Evolutionary conservation across 148 eudicot species (phyloP).

Genomic region (Rhododendron vialii): DNA sequence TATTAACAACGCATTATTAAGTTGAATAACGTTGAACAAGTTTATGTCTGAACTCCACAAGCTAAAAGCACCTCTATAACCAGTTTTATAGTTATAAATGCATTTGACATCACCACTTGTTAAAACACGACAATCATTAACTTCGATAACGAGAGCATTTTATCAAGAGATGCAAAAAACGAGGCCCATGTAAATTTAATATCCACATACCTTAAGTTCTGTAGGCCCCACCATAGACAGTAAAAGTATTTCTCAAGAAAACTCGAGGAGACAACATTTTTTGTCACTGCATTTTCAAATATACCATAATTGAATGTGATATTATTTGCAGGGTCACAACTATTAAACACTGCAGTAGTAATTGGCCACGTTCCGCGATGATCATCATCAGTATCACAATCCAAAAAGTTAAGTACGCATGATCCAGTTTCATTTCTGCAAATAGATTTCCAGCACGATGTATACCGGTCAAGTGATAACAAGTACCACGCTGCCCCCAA

Average conservation of each 20-base stretch:
- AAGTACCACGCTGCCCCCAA: slow-evolving; percentile 97
- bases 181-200: slow-evolving; percentile 1
- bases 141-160: neutral
- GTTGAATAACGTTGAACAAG: neutral
- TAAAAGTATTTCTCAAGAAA: slow-evolving; percentile 83
- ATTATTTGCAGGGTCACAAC: slow-evolving; percentile 53
- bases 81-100: neutral
- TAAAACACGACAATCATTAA: neutral
- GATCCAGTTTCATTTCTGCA: slow-evolving; percentile 50
- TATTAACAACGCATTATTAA: neutral
- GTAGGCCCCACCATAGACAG: slow-evolving; percentile 98
- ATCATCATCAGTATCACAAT: slow-evolving; percentile 36
- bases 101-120: neutral
- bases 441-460: slow-evolving; percentile 79
- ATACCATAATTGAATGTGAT: slow-evolving; percentile 62
- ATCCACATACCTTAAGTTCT: slow-evolving; percentile 62
- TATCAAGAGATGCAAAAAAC: neutral
- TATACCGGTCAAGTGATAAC: slow-evolving; percentile 76
- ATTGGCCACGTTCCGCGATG: slow-evolving; percentile 61
- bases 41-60: neutral
- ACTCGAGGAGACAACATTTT: slow-evolving; percentile 61
- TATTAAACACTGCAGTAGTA: slow-evolving; percentile 46
- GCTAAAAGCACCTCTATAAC: neutral
- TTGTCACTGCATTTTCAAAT: slow-evolving; percentile 63
- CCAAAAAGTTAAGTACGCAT: slow-evolving; percentile 53